phyloP scores from a whole-genome alignment of 2,329 filamentous ascomycete genomes.

The Penicillium sp. region DNA sequence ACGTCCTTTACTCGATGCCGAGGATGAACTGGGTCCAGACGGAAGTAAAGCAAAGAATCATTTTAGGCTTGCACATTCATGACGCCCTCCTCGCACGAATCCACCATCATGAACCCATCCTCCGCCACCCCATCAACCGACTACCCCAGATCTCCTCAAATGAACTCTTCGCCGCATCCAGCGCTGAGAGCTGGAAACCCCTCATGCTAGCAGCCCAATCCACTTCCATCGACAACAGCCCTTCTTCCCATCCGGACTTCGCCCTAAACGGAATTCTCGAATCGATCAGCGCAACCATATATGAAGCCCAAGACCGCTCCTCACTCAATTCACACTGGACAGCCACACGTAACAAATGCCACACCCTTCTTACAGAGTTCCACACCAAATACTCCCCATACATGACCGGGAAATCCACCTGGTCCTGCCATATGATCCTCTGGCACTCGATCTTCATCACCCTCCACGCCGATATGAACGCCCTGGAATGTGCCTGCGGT shows the following conservation, averaged over 20 bases:
- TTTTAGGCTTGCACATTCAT: constrained; percentile 13
- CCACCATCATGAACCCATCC: constrained; percentile 13
- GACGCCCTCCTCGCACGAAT: constrained; percentile 14
- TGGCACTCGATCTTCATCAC: constrained; percentile 36
- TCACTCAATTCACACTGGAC: not conserved
- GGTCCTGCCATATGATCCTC: constrained; percentile 18
- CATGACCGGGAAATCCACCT: not conserved
- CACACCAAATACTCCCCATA: constrained; percentile 3
- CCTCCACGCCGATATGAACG: constrained; percentile 31
- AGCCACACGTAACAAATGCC: not conserved
- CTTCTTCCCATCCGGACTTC: not conserved
- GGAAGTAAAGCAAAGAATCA: constrained; percentile 15
- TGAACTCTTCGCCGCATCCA: constrained; percentile 14
- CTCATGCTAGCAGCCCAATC: constrained; percentile 7
- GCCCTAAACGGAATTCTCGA: constrained; percentile 10
- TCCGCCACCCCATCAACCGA: constrained; percentile 10
- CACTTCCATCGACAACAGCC: not conserved
- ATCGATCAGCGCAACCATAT: constrained; percentile 11
- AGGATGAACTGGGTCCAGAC: constrained; percentile 7
- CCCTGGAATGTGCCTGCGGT: constrained; percentile 14
- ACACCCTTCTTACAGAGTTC: constrained; percentile 25
- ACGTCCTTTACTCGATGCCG: constrained; percentile 1
- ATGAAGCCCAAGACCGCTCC: constrained; percentile 1
- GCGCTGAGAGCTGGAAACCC: constrained; percentile 8
- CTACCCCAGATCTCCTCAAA: constrained; percentile 13